These are phyloP conservation scores for Tephrocybe sp. DNA, from an alignment of 768 basidiomycete species.

Conservation along the genomic window DNA sequence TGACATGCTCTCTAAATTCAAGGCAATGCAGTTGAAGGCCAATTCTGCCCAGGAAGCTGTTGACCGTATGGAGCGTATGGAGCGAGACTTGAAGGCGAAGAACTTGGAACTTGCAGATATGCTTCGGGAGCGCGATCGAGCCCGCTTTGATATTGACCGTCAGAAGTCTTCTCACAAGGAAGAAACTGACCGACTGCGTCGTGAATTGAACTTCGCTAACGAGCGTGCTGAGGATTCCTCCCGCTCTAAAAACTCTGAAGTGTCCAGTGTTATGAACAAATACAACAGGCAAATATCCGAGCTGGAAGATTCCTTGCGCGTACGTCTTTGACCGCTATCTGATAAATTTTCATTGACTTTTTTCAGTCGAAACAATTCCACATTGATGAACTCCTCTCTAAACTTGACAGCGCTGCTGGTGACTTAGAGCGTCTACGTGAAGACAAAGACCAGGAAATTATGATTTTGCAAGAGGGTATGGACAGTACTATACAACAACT, in stretches of 20 bases:
- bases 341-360: background rate
- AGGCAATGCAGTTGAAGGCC: constrained; percentile 95
- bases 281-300: constrained; percentile 96
- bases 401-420: constrained; percentile 68
- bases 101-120: constrained; percentile 98
- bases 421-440: constrained; percentile 84
- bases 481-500: constrained; percentile 88
- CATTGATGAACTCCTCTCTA: constrained; percentile 87
- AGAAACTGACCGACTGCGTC: constrained; percentile 86
- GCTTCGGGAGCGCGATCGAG: constrained; percentile 95
- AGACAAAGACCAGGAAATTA: constrained; percentile 96
- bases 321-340: constrained; percentile 34
- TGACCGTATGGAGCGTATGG: constrained; percentile 98
- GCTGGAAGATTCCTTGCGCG: constrained; percentile 92
- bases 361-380: constrained; percentile 89
- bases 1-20: constrained; percentile 95
- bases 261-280: constrained; percentile 81
- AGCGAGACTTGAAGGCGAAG: constrained; percentile 96
- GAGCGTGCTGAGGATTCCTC: constrained; percentile 96
- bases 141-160: constrained; percentile 92
- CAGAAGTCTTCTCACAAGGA: constrained; percentile 94
- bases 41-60: constrained; percentile 98
- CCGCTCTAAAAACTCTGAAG: constrained; percentile 89
- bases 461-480: constrained; percentile 94
- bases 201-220: constrained; percentile 92